Evolutionary conservation across 2,329 filamentous ascomycete genomes (phyloP).

Genomic region (Gremmenia infestans): DNA sequence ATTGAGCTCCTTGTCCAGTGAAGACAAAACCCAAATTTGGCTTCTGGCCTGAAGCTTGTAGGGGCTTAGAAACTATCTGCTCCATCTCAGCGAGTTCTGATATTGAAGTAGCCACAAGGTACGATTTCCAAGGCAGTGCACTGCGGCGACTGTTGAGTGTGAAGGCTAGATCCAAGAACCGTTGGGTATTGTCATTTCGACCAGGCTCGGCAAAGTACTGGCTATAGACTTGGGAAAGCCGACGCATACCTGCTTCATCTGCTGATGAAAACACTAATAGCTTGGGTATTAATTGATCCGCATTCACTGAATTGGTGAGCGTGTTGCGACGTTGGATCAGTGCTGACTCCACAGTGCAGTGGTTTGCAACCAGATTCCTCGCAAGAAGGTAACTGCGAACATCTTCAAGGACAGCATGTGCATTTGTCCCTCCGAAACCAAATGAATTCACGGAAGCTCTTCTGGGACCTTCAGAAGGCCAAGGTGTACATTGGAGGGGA

Average conservation of each 20-base stretch:
- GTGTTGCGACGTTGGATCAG: neutral
- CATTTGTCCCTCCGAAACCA: slow-evolving; percentile 25
- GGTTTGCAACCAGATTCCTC: neutral
- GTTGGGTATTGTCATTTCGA: no score
- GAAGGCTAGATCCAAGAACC: slow-evolving; percentile 1
- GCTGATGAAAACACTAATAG: slow-evolving; percentile 4
- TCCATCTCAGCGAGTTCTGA: neutral
- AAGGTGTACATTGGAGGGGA: slow-evolving; percentile 1
- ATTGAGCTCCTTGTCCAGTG: slow-evolving; percentile 20
- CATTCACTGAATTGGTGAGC: neutral
- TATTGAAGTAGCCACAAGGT: neutral
- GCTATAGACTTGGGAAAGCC: neutral
- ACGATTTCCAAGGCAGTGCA: slow-evolving; percentile 6
- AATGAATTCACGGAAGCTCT: slow-evolving; percentile 22
- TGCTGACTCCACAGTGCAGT: neutral
- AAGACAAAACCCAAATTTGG: neutral
- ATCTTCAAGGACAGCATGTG: slow-evolving; percentile 14
- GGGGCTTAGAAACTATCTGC: slow-evolving; percentile 22
- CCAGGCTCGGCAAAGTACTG: neutral
- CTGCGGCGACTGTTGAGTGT: slow-evolving; percentile 7
- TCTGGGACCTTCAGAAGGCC: slow-evolving; percentile 3
- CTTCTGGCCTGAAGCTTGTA: neutral
- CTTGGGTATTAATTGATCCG: neutral
- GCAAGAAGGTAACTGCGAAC: neutral
- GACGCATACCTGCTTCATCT: neutral